These are phyloP conservation scores for Juglanconis oblonga DNA, from an alignment of 2,329 filamentous ascomycete genomes.

Conservation along the genomic window DNA sequence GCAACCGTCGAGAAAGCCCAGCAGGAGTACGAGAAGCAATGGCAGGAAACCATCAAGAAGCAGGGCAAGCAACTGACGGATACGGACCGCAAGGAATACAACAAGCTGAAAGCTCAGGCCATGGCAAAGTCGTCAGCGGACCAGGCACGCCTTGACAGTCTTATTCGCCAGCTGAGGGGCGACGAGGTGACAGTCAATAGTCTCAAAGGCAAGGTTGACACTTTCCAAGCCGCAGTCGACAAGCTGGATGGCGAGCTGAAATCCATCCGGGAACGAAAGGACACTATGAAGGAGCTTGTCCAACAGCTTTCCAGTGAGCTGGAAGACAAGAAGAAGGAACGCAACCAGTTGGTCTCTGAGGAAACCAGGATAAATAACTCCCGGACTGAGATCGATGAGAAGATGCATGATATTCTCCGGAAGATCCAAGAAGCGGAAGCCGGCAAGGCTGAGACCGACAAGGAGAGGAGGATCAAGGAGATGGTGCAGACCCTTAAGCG, in stretches of 20 bases:
- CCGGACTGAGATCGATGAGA: constrained; percentile 86
- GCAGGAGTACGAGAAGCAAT: constrained; percentile 82
- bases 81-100: constrained; percentile 85
- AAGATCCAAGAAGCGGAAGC: constrained; percentile 85
- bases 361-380: constrained; percentile 76
- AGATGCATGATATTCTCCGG: constrained; percentile 75
- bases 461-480: constrained; percentile 75
- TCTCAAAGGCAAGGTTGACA: constrained; percentile 83
- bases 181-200: constrained; percentile 90
- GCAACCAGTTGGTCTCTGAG: constrained; percentile 81
- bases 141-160: constrained; percentile 78
- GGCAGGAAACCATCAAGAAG: constrained; percentile 78
- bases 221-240: constrained; percentile 68
- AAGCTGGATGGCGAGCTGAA: constrained; percentile 71
- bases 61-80: constrained; percentile 84
- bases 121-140: constrained; percentile 78
- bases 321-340: constrained; percentile 83
- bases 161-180: constrained; percentile 85
- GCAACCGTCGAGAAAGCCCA: constrained; percentile 86
- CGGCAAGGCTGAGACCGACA: constrained; percentile 79
- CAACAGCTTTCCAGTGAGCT: constrained; percentile 75
- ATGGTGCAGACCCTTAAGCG: constrained; percentile 83
- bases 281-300: constrained; percentile 58
- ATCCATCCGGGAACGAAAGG: constrained; percentile 66
- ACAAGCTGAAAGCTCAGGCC: constrained; percentile 77